Conservation (phyloP, 2,329 filamentous ascomycete species). For the Pseudopithomyces maydicus region DNA sequence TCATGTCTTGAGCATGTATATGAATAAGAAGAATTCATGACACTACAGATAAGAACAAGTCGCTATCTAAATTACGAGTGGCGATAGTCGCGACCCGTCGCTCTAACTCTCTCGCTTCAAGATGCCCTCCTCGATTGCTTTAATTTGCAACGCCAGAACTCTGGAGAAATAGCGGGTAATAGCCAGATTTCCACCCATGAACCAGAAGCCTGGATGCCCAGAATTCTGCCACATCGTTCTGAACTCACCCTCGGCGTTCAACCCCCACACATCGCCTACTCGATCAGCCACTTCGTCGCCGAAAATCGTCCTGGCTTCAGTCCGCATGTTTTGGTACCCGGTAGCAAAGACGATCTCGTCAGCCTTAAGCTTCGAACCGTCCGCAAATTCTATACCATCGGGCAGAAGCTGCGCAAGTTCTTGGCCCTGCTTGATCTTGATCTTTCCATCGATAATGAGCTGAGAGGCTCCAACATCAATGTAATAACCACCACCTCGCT, state of each 20-base stretch:
- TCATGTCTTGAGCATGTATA: too few species aligned
- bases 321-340: slow-evolving; percentile 53
- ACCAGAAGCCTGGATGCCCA: slow-evolving; percentile 49
- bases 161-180: slow-evolving; percentile 55
- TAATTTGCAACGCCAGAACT: slow-evolving; percentile 54
- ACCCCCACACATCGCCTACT: slow-evolving; percentile 52
- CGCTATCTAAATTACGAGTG: background rate
- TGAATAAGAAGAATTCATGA: too few species aligned
- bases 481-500: slow-evolving; percentile 54
- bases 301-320: slow-evolving; percentile 45
- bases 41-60: too few species aligned
- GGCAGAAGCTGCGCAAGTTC: slow-evolving; percentile 44
- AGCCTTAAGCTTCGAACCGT: slow-evolving; percentile 50
- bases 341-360: slow-evolving; percentile 56
- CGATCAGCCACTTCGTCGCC: slow-evolving; percentile 48
- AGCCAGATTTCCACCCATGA: slow-evolving; percentile 51
- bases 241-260: slow-evolving; percentile 55
- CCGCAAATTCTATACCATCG: slow-evolving; percentile 50
- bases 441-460: slow-evolving; percentile 51
- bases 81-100: background rate
- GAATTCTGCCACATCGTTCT: slow-evolving; percentile 47
- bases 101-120: background rate
- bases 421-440: slow-evolving; percentile 50
- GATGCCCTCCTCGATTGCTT: slow-evolving; percentile 43
- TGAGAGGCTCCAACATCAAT: slow-evolving; percentile 53